Evolutionary conservation across 768 basidiomycete genomes (phyloP), one percentile per base, ranked within the genome.

Genomic region (Rhizopogon roseolus): DNA sequence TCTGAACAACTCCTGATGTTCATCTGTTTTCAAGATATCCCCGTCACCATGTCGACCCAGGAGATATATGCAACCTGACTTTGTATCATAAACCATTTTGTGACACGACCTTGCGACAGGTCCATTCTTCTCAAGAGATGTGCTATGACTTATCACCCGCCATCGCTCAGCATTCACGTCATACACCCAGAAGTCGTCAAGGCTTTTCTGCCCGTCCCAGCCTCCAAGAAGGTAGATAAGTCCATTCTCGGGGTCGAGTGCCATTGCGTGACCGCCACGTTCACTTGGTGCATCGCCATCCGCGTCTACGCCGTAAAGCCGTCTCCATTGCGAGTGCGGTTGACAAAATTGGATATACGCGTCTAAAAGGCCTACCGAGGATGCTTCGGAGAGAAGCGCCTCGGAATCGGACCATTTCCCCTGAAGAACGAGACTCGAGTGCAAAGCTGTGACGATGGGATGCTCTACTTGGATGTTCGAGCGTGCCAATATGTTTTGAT

Each of bases 161-260:
- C 90, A 93, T 49, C 73, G 71, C 49, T 84, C 80, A 8, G 76
- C 71, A 32, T 69, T 71, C 62, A 88, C 77, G 56, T 76, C 75
- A 62, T 88, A 91, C 40, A 76, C 73, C 90, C 90, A 92, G 57
- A 91, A 86, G 65, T 93, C 90, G 62, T 88, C 85, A 29, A 92
- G 70, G 46, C 81, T 83, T 55, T 79, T 82, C 52, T 81, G 68
- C 1, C 90, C 88, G 56, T 90, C 81, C 82, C 85, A 92, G 0
- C 90, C 90, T 1, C 90, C 90, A 51, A 90, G 81, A 19, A 92
- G 75, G 63, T 91, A 91, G 28, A 92, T 81, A 41, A 78, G 66
- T 6, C 80, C 79, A 38, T 80, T 76, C 7, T 77, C 73, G 22
- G 77, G 70, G 62, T 91, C 89, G 57, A 90, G 81, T 59, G 87